A percentile compares a stretch with the other conserved stretches of the same genome.
phyloP scores from a whole-genome alignment of 2,329 filamentous ascomycete genomes.

The Ophiocordyceps camponoti-leonardi region DNA sequence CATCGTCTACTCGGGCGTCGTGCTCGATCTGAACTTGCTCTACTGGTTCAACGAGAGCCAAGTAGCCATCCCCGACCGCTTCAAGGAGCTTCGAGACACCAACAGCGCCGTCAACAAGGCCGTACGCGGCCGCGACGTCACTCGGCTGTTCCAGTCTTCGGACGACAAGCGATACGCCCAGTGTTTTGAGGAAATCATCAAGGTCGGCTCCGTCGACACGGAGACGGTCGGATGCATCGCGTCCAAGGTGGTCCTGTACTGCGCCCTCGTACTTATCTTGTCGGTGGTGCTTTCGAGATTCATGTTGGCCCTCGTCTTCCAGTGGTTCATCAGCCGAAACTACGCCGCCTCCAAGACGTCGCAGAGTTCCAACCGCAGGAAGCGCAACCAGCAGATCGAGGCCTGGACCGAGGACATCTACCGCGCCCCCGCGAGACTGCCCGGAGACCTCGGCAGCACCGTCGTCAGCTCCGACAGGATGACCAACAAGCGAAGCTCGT shows the following conservation, averaged over 20 bases:
- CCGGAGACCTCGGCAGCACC: conserved; percentile 54
- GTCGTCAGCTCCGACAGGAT: conserved; percentile 44
- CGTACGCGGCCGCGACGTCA: conserved; percentile 74
- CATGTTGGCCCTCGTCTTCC: conserved; percentile 73
- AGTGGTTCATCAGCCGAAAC: conserved; percentile 84
- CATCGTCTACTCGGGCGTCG: conserved; percentile 84
- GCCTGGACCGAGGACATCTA: conserved; percentile 98
- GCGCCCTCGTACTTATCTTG: conserved; percentile 81
- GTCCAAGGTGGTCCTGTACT: conserved; percentile 89
- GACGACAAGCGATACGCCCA: conserved; percentile 67
- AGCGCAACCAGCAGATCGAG: conserved; percentile 84
- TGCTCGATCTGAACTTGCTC: conserved; percentile 77
- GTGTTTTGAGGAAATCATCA: conserved; percentile 86
- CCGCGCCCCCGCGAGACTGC: conserved; percentile 66
- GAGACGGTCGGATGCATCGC: conserved; percentile 95
- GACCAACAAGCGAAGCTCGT: conserved; percentile 62
- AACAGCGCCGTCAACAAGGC: conserved; percentile 38
- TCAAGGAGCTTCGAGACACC: conserved; percentile 62
- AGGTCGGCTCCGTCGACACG: conserved; percentile 88
- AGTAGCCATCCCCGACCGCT: conserved; percentile 57
- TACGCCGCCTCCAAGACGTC: conserved; percentile 79
- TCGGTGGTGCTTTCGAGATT: conserved; percentile 79
- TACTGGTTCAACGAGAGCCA: conserved; percentile 78
- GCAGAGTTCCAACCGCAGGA: conserved; percentile 62
- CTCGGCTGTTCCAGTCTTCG: conserved; percentile 65